phyloP scores from a whole-genome alignment of 1,284 basidiomycete species.

The Rhodotorula mucilaginosa region DNA sequence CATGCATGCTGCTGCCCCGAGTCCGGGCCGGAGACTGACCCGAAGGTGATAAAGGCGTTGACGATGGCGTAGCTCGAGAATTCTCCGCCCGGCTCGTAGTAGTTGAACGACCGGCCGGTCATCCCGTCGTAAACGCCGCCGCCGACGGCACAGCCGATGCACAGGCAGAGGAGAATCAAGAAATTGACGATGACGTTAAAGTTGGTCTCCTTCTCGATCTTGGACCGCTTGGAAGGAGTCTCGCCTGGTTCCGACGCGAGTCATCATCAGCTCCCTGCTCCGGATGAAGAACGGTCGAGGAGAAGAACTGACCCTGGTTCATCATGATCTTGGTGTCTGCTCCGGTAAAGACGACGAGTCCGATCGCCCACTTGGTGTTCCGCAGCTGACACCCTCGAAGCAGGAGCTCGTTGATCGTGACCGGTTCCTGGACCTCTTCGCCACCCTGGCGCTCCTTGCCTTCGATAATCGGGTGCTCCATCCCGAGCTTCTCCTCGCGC shows the following conservation, averaged over 20 bases:
- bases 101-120: conserved; percentile 65
- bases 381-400: conserved; percentile 88
- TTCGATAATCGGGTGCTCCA: conserved; percentile 43
- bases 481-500: conserved; percentile 38
- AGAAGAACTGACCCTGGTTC: conserved; percentile 54
- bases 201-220: conserved; percentile 98
- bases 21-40: conserved; percentile 57
- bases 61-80: conserved; percentile 63
- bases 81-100: conserved; percentile 68
- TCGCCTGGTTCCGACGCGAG: conserved; percentile 32
- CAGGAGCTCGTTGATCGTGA: conserved; percentile 88
- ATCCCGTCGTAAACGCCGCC: conserved; percentile 69
- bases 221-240: conserved; percentile 75
- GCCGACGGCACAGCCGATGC: conserved; percentile 64
- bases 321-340: conserved; percentile 97
- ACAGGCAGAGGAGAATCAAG: conserved; percentile 72
- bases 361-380: conserved; percentile 92
- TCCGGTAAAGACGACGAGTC: conserved; percentile 90
- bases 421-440: conserved; percentile 48
- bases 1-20: conserved; percentile 54
- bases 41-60: conserved; percentile 85
- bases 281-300: no score
- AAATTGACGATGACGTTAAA: conserved; percentile 98
- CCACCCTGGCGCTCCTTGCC: conserved; percentile 44
- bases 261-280: not conserved